Evolutionary conservation across 2,329 filamentous ascomycete genomes (phyloP).

Genomic region (Pseudogymnoascus sp.): DNA sequence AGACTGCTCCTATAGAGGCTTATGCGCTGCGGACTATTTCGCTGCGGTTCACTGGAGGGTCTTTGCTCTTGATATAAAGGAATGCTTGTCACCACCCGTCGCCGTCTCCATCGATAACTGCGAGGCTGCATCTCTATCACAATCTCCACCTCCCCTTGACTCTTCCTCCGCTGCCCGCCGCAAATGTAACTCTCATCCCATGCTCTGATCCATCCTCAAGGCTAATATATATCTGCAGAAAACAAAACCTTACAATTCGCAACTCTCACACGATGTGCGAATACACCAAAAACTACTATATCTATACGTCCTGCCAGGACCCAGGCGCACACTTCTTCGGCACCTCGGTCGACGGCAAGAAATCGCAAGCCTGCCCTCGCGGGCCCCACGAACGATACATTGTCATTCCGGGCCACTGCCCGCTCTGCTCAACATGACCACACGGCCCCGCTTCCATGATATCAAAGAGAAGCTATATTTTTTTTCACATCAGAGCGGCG

Average conservation of each 20-base stretch:
- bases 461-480: not conserved
- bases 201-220: not conserved
- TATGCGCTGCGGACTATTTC: conserved; percentile 1
- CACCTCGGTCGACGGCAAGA: conserved; percentile 59
- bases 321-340: conserved; percentile 64
- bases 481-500: not conserved
- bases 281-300: conserved; percentile 69
- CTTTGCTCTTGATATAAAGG: conserved; percentile 3
- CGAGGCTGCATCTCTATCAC: not conserved
- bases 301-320: conserved; percentile 63
- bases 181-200: not conserved
- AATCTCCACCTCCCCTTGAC: not conserved
- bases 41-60: not conserved
- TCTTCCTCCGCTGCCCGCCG: not conserved
- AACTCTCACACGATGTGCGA: conserved; percentile 38
- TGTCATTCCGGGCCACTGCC: conserved; percentile 56
- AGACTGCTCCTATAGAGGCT: conserved; percentile 6
- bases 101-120: not conserved
- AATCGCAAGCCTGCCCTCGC: conserved; percentile 48
- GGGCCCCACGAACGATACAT: conserved; percentile 70
- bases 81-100: conserved; percentile 1
- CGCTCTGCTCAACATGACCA: conserved; percentile 34
- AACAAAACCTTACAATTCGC: not conserved
- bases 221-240: not conserved
- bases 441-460: not conserved